A percentile compares a stretch with the other conserved stretches of the same genome.
phyloP scores from a whole-genome alignment of 2,329 filamentous ascomycete genomes.

The Huntiella savannae region DNA sequence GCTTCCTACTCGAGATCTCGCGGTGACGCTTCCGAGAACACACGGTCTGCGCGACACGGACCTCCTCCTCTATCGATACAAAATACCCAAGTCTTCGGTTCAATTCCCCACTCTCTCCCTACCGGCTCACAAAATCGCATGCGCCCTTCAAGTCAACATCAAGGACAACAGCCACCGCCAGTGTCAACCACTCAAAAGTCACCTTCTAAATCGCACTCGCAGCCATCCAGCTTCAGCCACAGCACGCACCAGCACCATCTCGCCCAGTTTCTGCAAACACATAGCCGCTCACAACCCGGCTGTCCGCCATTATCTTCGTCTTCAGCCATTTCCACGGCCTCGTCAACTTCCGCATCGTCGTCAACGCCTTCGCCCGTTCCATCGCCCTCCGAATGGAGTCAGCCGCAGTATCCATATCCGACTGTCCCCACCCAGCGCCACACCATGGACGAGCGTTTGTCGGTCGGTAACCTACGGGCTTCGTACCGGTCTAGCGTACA shows the following conservation, averaged over 20 bases:
- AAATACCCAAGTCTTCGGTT: slow-evolving; percentile 1
- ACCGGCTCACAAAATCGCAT: slow-evolving; percentile 4
- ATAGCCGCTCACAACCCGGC: neutral
- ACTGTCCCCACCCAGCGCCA: slow-evolving; percentile 3
- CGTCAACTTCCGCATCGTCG: slow-evolving; percentile 4
- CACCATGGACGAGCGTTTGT: slow-evolving; percentile 11
- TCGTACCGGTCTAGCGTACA: slow-evolving; percentile 6
- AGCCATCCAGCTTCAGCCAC: slow-evolving; percentile 2
- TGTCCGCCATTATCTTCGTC: slow-evolving; percentile 1
- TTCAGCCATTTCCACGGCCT: slow-evolving; percentile 5
- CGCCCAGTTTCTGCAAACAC: slow-evolving; percentile 1
- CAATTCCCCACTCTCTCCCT: too few species aligned
- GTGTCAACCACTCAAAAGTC: neutral
- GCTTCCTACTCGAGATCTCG: neutral
- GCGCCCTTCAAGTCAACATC: slow-evolving; percentile 8
- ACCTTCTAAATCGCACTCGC: neutral
- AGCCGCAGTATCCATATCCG: slow-evolving; percentile 2
- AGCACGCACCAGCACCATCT: slow-evolving; percentile 3
- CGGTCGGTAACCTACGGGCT: slow-evolving; percentile 7
- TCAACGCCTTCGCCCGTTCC: slow-evolving; percentile 4
- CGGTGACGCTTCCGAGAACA: neutral
- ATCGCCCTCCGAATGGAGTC: slow-evolving; percentile 7
- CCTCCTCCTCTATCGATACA: slow-evolving; percentile 10
- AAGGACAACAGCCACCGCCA: neutral
- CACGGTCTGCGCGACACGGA: slow-evolving; percentile 6